Base-by-base conservation (phyloP, 2,329 filamentous ascomycete genomes). In the Ophiocordyceps unilateralis region DNA sequence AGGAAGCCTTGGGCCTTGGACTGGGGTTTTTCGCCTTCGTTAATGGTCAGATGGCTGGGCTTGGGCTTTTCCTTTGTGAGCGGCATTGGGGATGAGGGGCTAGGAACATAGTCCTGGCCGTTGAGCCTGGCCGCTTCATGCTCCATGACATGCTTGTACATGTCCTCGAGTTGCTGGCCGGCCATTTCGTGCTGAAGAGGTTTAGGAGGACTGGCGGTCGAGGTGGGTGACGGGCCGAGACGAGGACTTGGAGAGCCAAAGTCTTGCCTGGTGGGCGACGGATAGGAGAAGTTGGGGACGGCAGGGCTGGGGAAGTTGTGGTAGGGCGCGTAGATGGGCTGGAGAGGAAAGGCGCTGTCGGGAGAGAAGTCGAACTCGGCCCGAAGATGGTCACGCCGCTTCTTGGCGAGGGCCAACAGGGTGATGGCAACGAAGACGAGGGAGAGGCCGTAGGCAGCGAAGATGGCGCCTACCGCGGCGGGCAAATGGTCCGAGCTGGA, bases 131-230 rank as follows among this genome's bases (percentile, higher is more conserved):
- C 75, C 45, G 73, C 75, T 54, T 95, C 88, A 52, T 93, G 83
- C 59, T 87, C 85, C 78, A 94, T 82, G 49, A 94, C 88, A 51
- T 87, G 82, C 47, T 80, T 86, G 63, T 95, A 96, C 58, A 96
- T 78, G 53, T 84, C 78, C 59, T 94, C 87, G 60, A 95, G 78
- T 58, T 94, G 83, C 49, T 80, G 70, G 59, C 91, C 79, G 48
- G 84, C 78, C 65, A 81, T 80, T 54, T 73, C 70, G 57, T n/a
- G n/a, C n/a, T n/a, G n/a, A n/a, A n/a, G n/a, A n/a, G n/a, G 74
- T 76, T 61, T 94, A 84, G 46, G 75, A 72, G 46, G 81, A 74
- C 64, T 54, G 46, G 65, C 55, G 4, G 67, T 66, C n/a, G 67
- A 68, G 19, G 59, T 58, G 4, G 68, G 65, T 15, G 69, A 65